Conservation (phyloP, 495 filamentous ascomycete species). For the Elasticomyces elasticus region DNA sequence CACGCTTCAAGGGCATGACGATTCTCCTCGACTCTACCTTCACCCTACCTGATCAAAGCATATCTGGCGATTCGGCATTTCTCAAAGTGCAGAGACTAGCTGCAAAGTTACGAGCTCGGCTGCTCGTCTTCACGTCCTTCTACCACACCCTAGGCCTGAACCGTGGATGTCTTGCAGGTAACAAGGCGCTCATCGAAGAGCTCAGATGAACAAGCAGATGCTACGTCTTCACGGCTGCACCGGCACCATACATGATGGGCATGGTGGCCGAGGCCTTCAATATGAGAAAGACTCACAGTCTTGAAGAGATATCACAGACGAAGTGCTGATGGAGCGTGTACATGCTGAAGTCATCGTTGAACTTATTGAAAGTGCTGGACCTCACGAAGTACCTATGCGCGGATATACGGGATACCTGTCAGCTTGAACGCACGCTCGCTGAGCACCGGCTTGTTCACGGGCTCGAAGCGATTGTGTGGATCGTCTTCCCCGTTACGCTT, state of each 20-base stretch:
- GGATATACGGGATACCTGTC: slow-evolving; percentile 24
- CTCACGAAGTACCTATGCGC: neutral
- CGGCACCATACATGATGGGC: slow-evolving; percentile 1
- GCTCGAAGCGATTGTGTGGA: slow-evolving; percentile 31
- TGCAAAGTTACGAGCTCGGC: neutral
- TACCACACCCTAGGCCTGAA: slow-evolving; percentile 1
- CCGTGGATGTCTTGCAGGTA: neutral
- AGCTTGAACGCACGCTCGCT: slow-evolving; percentile 30
- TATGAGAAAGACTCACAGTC: too few relatives aligned
- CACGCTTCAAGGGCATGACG: neutral
- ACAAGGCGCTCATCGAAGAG: slow-evolving; percentile 2
- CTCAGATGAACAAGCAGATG: neutral
- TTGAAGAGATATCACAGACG: too few relatives aligned
- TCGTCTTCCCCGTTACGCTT: slow-evolving; percentile 26
- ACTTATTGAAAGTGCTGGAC: too few relatives aligned
- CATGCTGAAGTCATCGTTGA: too few relatives aligned
- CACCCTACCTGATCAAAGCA: neutral
- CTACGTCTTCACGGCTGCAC: slow-evolving; percentile 1
- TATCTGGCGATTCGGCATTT: neutral
- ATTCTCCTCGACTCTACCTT: neutral
- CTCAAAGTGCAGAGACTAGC: neutral
- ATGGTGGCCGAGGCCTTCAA: slow-evolving; percentile 1
- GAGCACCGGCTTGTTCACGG: slow-evolving; percentile 29
- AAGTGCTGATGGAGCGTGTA: too few relatives aligned
- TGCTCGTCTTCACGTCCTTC: neutral